Base-by-base conservation (phyloP, 208 protist species). In the Crithidia expoeki region DNA sequence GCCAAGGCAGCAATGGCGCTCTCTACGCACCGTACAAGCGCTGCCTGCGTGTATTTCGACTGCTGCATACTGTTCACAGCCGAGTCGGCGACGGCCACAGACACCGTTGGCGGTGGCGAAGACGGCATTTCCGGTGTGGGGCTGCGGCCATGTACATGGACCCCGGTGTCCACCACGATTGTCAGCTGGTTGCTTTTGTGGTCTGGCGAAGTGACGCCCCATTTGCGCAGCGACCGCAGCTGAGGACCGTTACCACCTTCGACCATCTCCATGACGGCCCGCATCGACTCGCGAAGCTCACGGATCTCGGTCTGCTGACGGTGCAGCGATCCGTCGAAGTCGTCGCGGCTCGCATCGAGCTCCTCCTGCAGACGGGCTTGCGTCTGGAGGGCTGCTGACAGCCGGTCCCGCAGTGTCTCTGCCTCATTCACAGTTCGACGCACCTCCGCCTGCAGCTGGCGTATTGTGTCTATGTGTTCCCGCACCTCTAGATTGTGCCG, bases 251-350 rank as follows among this genome's bases (percentile, higher is more conserved):
- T 36, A 33, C 42, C 10, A 17, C 69, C 60, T 34, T 75, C 61
- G 28, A 75, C 28, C 9, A 55, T 47, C 34, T 62, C 46, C 7
- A 75, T 59, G 21, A 38, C 68, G 6, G 21, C 25, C 32, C 50
- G 68, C 60, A 74, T 74, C 16, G 68, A 42, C 30, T 67, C 51
- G 10, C 68, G 60, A 38, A 74, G 60, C 25, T 68, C 70, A 30
- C 50, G 4, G 14, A 76, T 34, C 34, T 76, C 70, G 16, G 40
- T 32, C 51, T 65, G 42, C 17, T 40, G 70, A 16, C 38, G 70
- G 40, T 50, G 61, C 53, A 30, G 42, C 25, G 56, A 25, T 2
- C 32, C 62, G 46, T 27, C 62, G 19, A 58, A 33, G 33, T 40
- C 55, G 23, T 51, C 32, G 42, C 63, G 62, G 57, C 30, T 28